These are phyloP conservation scores for Flaveria trinervia DNA, from an alignment of 129 eudicot species.

Conservation along the genomic window DNA sequence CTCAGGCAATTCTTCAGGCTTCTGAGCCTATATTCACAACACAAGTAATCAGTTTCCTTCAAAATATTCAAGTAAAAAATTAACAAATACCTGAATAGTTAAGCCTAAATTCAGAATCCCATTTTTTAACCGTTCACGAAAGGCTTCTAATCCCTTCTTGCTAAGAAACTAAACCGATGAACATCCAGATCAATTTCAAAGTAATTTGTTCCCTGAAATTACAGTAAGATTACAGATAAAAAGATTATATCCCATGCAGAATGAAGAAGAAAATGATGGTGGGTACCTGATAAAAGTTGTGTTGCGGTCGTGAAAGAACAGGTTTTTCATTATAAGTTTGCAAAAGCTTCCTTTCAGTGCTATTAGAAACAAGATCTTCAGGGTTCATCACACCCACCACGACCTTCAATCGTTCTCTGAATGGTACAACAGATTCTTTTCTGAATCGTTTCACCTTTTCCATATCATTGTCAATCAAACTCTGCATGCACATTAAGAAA, in stretches of 20 bases:
- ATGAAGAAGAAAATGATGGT: not conserved
- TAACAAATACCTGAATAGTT: constrained; percentile 55
- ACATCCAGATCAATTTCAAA: constrained; percentile 73
- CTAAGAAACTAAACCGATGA: constrained; percentile 74
- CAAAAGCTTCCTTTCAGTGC: constrained; percentile 73
- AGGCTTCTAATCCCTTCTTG: constrained; percentile 71
- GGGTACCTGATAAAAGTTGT: constrained; percentile 72
- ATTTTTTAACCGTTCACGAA: constrained; percentile 53
- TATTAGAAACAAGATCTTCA: constrained; percentile 65
- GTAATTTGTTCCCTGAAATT: constrained; percentile 60
- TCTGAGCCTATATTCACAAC: constrained; percentile 56
- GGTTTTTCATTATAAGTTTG: constrained; percentile 83
- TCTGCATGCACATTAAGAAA: constrained; percentile 35
- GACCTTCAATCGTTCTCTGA: constrained; percentile 75
- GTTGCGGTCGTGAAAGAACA: constrained; percentile 92
- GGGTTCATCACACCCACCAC: constrained; percentile 82
- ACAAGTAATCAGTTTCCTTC: not conserved
- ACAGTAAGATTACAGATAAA: not conserved
- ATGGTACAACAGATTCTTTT: constrained; percentile 61
- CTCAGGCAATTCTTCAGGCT: constrained; percentile 78
- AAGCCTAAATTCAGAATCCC: constrained; percentile 67
- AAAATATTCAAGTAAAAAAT: not conserved
- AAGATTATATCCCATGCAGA: not conserved
- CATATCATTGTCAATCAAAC: constrained; percentile 57
- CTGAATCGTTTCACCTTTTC: constrained; percentile 70